These are phyloP conservation scores for Fusarium graminum DNA, from an alignment of 2,329 filamentous ascomycete species.

Conservation along the genomic window DNA sequence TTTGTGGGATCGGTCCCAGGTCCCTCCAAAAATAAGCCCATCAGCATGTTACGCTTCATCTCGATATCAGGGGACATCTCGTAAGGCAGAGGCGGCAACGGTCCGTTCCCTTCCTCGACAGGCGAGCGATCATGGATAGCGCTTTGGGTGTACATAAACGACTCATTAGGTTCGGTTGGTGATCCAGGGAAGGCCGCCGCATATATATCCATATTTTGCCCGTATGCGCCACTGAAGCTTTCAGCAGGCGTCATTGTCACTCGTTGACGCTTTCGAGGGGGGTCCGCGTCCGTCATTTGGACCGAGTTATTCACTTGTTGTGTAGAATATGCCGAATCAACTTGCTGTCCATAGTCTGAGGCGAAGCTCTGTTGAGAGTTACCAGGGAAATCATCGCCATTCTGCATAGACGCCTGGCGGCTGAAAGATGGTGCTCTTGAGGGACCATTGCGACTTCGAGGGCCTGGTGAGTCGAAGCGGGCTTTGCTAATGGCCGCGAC, in stretches of 20 bases:
- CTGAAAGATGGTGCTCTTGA: conserved; percentile 77
- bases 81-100: conserved; percentile 74
- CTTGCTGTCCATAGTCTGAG: conserved; percentile 80
- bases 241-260: conserved; percentile 67
- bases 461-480: conserved; percentile 87
- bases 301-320: conserved; percentile 61
- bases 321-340: conserved; percentile 78
- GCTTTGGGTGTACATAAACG: conserved; percentile 75
- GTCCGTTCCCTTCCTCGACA: conserved; percentile 66
- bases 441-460: conserved; percentile 73
- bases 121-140: conserved; percentile 59
- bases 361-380: conserved; percentile 88
- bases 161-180: conserved; percentile 84
- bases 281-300: conserved; percentile 70
- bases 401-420: conserved; percentile 78
- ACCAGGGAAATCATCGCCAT: conserved; percentile 74
- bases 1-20: conserved; percentile 76
- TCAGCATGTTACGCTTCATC: conserved; percentile 82
- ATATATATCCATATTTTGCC: conserved; percentile 62
- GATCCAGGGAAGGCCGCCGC: conserved; percentile 72
- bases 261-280: conserved; percentile 83
- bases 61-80: conserved; percentile 75
- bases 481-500: conserved; percentile 98
- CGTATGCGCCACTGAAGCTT: conserved; percentile 66
- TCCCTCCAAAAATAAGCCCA: conserved; percentile 85